Conservation (phyloP, 2,329 filamentous ascomycete genomes). For the Ophiostoma australiae region DNA sequence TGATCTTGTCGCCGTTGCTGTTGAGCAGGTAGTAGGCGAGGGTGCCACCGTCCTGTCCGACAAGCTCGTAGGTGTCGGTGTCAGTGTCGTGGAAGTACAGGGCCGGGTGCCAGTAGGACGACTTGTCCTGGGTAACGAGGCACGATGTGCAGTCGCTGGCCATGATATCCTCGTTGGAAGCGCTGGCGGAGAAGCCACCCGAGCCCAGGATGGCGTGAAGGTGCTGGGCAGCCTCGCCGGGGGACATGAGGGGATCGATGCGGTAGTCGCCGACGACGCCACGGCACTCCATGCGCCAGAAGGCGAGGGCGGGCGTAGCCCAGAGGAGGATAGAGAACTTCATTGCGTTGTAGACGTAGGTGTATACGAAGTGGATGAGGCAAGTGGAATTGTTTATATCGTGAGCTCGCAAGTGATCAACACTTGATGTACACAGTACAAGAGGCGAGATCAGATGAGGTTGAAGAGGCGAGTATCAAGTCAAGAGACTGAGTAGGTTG, state of each 20-base stretch:
- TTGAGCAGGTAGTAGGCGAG: constrained; percentile 86
- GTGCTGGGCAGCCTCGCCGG: constrained; percentile 57
- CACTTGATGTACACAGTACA: constrained; percentile 14
- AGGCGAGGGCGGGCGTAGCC: constrained; percentile 47
- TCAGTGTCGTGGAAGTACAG: constrained; percentile 67
- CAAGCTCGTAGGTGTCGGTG: constrained; percentile 62
- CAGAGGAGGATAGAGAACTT: constrained; percentile 17
- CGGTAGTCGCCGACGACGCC: constrained; percentile 63
- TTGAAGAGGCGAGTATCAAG: background rate
- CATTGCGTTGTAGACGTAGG: background rate
- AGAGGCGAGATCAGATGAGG: constrained; percentile 6
- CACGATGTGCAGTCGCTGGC: constrained; percentile 72
- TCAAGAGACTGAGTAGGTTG: background rate
- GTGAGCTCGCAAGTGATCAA: constrained; percentile 10
- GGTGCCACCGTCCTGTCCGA: constrained; percentile 74
- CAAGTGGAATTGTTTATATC: background rate
- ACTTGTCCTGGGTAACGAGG: constrained; percentile 72
- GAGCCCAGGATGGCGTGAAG: constrained; percentile 72
- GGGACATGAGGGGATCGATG: constrained; percentile 70
- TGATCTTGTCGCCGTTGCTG: constrained; percentile 49
- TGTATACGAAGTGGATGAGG: background rate
- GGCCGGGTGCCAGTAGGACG: constrained; percentile 79
- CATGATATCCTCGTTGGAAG: constrained; percentile 54
- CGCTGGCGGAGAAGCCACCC: constrained; percentile 57
- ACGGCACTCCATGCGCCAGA: constrained; percentile 87